phyloP scores from a whole-genome alignment of 1,139 yeast species.

The Suhomyces atakaporum region DNA sequence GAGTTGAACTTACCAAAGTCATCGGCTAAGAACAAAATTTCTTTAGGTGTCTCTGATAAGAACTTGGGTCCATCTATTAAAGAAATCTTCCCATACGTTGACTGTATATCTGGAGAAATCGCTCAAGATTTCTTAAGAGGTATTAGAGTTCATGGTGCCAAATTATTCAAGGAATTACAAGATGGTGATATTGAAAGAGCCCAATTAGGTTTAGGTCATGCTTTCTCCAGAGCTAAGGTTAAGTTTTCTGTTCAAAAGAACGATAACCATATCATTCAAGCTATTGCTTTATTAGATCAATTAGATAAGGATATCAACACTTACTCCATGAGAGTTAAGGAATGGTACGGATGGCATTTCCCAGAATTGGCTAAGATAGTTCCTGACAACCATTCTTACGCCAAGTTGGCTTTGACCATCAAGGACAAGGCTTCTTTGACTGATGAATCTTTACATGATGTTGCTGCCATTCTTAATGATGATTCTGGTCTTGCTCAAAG shows the following conservation, averaged over 20 bases:
- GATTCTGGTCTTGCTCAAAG: conserved; percentile 94
- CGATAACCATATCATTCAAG: conserved; percentile 98
- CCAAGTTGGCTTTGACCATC: conserved; percentile 78
- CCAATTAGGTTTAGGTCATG: conserved; percentile 98
- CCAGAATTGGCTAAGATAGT: conserved; percentile 97
- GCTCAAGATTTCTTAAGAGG: conserved; percentile 97
- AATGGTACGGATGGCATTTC: conserved; percentile 99
- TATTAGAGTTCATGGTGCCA: conserved; percentile 85
- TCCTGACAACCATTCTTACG: conserved; percentile 87
- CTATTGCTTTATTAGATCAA: conserved; percentile 94
- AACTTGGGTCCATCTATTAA: conserved; percentile 96
- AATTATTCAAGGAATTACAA: conserved; percentile 87
- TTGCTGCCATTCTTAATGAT: conserved; percentile 86
- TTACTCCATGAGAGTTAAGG: conserved; percentile 97
- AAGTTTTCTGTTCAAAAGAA: conserved; percentile 98
- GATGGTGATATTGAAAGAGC: conserved; percentile 97
- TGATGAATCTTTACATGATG: conserved; percentile 84
- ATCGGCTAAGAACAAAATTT: conserved; percentile 63
- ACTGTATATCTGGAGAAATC: conserved; percentile 86
- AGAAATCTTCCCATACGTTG: conserved; percentile 84
- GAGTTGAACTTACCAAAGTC: conserved; percentile 92
- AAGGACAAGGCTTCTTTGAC: conserved; percentile 83
- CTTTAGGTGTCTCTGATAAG: conserved; percentile 90
- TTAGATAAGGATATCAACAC: conserved; percentile 97
- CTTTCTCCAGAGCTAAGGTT: conserved; percentile 97